Evolutionary conservation across 345 rosid species (phyloP).

Genomic region (Isatis tinctoria): DNA sequence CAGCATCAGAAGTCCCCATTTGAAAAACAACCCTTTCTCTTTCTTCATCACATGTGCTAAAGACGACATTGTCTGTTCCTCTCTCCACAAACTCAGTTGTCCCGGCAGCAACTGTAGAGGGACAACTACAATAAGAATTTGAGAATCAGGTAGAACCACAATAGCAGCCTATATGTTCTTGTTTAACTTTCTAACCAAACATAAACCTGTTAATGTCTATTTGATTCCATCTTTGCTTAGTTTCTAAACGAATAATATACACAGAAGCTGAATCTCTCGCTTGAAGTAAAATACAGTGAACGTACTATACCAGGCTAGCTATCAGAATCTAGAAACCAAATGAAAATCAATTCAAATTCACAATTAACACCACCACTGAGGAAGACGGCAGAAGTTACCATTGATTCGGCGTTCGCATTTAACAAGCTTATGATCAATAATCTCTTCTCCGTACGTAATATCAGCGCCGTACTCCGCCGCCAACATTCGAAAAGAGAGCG

Average conservation of each 20-base stretch:
- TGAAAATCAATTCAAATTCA: not conserved
- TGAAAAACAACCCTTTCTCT: constrained; percentile 66
- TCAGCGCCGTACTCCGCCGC: constrained; percentile 90
- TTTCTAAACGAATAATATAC: not conserved
- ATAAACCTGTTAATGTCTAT: not conserved
- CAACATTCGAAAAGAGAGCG: constrained; percentile 67
- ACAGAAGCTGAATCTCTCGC: not conserved
- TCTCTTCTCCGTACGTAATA: constrained; percentile 90
- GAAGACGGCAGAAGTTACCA: constrained; percentile 34
- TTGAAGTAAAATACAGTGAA: not conserved
- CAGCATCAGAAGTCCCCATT: constrained; percentile 95
- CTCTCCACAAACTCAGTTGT: constrained; percentile 85
- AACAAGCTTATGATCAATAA: constrained; percentile 73
- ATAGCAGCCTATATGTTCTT: not conserved
- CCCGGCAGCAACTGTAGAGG: constrained; percentile 47
- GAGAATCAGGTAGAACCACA: constrained; percentile 24
- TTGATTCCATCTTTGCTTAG: not conserved
- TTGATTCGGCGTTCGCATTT: constrained; percentile 70
- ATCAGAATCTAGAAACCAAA: not conserved
- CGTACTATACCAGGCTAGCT: not conserved
- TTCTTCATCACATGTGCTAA: constrained; percentile 74
- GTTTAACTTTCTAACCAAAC: not conserved
- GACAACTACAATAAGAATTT: constrained; percentile 23
- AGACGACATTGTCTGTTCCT: constrained; percentile 73
- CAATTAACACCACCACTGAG: not conserved